Conservation (phyloP, 176 grass and related monocot genomes). For the Rhynchospora breviuscula region DNA sequence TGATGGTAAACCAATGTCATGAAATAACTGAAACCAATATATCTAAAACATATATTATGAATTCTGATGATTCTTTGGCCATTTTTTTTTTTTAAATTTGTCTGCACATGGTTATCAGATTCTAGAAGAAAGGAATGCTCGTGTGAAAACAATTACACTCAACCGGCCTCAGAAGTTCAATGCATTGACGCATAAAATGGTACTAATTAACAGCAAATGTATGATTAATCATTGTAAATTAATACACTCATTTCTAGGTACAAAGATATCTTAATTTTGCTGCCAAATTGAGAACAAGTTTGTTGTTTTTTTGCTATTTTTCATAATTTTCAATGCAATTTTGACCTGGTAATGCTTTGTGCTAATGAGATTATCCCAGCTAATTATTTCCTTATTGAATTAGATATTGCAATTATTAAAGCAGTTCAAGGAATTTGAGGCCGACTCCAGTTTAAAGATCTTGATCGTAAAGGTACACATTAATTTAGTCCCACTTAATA, state of each 20-base stretch:
- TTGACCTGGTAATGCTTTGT: not conserved
- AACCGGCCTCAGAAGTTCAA: slow-evolving; percentile 18
- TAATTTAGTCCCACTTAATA: too few species aligned
- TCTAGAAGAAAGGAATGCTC: not conserved
- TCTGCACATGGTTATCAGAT: not conserved
- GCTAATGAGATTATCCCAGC: too few species aligned
- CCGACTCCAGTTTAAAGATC: not conserved
- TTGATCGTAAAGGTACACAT: slow-evolving; percentile 10
- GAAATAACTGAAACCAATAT: too few species aligned
- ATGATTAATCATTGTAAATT: not conserved
- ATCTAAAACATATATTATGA: too few species aligned
- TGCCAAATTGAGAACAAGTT: too few species aligned
- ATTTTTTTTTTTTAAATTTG: too few species aligned
- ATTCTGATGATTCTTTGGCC: too few species aligned
- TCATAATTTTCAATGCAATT: not conserved
- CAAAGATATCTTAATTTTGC: too few species aligned
- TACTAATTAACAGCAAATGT: too few species aligned
- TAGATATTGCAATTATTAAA: not conserved
- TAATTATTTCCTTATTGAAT: not conserved
- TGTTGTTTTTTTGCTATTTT: too few species aligned
- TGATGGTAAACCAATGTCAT: too few species aligned
- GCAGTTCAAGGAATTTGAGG: not conserved
- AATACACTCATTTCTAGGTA: not conserved
- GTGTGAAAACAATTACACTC: not conserved
- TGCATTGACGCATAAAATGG: not conserved